These are phyloP conservation scores for Globisporangium barbulae DNA, from an alignment of 352 stramenopile species.

Conservation along the genomic window DNA sequence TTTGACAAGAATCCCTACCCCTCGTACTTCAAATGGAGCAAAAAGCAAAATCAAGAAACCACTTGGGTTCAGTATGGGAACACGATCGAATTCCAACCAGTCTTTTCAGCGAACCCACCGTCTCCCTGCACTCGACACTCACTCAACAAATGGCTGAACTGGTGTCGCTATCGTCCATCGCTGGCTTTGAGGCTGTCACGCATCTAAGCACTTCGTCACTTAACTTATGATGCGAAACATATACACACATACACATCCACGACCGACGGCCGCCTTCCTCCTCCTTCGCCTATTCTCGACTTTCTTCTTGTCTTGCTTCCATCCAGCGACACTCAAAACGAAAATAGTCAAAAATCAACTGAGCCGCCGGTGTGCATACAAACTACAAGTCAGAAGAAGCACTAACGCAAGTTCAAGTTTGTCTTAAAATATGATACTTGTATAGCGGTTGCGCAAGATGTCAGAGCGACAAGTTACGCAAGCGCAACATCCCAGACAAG, in stretches of 20 bases:
- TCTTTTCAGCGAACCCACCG: background rate
- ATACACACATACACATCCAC: too few species aligned
- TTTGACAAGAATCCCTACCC: background rate
- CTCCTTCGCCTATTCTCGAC: too few species aligned
- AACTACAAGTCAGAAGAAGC: background rate
- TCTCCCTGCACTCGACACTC: background rate
- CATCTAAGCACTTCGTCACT: background rate
- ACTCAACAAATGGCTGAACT: background rate
- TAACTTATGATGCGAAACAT: background rate
- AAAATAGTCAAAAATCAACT: too few species aligned
- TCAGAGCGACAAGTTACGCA: too few species aligned
- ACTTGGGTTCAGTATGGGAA: constrained; percentile 5
- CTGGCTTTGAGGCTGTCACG: background rate
- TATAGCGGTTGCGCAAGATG: too few species aligned
- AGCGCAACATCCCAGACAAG: too few species aligned
- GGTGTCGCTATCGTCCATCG: background rate
- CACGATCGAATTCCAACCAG: constrained; percentile 13
- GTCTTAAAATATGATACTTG: background rate
- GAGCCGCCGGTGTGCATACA: background rate
- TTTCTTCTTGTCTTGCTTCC: too few species aligned
- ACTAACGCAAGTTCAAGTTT: background rate
- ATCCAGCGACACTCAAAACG: too few species aligned
- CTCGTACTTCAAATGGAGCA: background rate
- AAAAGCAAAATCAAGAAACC: background rate
- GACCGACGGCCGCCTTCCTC: too few species aligned